Conservation (phyloP, 352 stramenopile species). For the Globisporangium cederbergense region DNA sequence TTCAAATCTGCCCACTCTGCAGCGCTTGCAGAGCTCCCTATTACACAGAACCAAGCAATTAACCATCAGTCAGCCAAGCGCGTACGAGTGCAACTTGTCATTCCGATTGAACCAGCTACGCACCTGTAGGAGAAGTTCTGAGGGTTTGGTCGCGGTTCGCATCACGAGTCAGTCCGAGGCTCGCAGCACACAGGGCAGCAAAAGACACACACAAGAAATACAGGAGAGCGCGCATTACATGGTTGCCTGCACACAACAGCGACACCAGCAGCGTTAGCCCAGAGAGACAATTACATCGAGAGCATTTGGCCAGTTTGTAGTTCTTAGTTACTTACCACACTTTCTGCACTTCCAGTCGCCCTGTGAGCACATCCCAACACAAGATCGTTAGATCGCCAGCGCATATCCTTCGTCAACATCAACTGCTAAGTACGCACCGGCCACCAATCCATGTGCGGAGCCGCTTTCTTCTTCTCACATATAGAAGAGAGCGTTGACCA, state of each 20-base stretch:
- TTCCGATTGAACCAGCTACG: neutral
- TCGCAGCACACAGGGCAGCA: neutral
- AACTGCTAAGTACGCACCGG: conserved; percentile 29
- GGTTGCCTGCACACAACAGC: conserved; percentile 33
- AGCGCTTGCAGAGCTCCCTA: conserved; percentile 64
- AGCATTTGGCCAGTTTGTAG: neutral
- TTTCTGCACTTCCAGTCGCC: conserved; percentile 78
- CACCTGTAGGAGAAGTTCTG: conserved; percentile 76
- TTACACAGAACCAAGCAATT: neutral
- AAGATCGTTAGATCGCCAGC: neutral
- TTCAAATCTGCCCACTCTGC: conserved; percentile 49
- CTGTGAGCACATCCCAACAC: conserved; percentile 35
- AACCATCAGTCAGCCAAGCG: neutral
- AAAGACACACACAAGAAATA: neutral
- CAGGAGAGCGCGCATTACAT: conserved; percentile 33
- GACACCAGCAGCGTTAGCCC: conserved; percentile 10
- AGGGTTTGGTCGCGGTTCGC: neutral
- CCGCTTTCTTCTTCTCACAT: conserved; percentile 34
- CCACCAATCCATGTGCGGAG: conserved; percentile 79
- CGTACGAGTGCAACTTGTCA: neutral
- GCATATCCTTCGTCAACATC: neutral
- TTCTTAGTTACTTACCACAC: conserved; percentile 35
- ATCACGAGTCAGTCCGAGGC: neutral
- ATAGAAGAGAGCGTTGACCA: neutral
- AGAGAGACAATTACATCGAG: neutral